Evolutionary conservation across 257 asterid genomes (phyloP).

Genomic region (Avicennia marina): DNA sequence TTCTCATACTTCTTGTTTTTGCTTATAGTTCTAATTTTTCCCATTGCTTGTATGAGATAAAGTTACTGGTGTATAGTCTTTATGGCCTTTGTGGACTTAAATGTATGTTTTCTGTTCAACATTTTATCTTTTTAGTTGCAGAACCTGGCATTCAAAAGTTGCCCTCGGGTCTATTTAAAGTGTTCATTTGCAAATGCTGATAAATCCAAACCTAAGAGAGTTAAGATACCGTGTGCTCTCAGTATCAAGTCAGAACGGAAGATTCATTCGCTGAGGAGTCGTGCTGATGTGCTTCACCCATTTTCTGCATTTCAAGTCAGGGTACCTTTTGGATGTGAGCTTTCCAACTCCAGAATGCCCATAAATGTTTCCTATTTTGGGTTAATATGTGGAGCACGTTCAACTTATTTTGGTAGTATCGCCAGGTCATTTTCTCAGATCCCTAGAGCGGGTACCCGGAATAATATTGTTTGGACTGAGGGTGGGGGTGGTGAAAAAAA

Average conservation of each 20-base stretch:
- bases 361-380: slow-evolving; percentile 26
- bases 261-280: slow-evolving; percentile 24
- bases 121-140: slow-evolving; percentile 39
- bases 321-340: slow-evolving; percentile 36
- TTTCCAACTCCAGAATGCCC: slow-evolving; percentile 26
- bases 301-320: slow-evolving; percentile 31
- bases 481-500: slow-evolving; percentile 28
- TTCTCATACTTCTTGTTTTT: not conserved
- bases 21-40: not conserved
- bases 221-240: slow-evolving; percentile 37
- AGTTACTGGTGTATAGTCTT: not conserved
- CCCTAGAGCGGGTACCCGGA: slow-evolving; percentile 32
- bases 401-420: slow-evolving; percentile 27
- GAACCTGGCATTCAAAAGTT: slow-evolving; percentile 37
- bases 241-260: slow-evolving; percentile 31
- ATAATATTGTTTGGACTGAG: slow-evolving; percentile 19
- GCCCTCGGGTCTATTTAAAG: slow-evolving; percentile 32
- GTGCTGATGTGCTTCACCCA: slow-evolving; percentile 20
- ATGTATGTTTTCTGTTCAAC: too few species aligned
- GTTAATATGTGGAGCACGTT: slow-evolving; percentile 23
- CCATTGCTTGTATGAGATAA: not conserved
- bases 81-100: too few species aligned
- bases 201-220: slow-evolving; percentile 27
- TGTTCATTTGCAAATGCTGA: slow-evolving; percentile 35
- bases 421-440: slow-evolving; percentile 46